Conservation (phyloP, 1,284 basidiomycete species). For the Wallemia mellicola region DNA sequence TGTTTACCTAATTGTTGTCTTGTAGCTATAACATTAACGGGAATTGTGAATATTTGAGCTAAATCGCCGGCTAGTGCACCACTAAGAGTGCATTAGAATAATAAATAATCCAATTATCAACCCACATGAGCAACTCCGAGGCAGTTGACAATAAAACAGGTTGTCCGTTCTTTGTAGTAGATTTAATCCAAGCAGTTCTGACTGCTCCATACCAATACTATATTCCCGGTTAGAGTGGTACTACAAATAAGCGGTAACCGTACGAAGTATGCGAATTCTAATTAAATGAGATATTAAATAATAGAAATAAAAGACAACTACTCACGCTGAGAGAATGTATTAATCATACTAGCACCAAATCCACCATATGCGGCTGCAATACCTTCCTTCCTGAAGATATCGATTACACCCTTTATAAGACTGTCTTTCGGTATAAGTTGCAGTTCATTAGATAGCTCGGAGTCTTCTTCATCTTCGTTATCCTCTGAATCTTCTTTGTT, state of each 20-base stretch:
- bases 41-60: slow-evolving; percentile 94
- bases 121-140: slow-evolving; percentile 39
- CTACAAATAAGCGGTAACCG: slow-evolving; percentile 53
- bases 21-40: slow-evolving; percentile 87
- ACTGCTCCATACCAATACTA: slow-evolving; percentile 23
- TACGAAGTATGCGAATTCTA: slow-evolving; percentile 85
- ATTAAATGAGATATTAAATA: too few species aligned
- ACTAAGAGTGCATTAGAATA: neutral
- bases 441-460: slow-evolving; percentile 8
- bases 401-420: slow-evolving; percentile 31
- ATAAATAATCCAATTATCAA: neutral
- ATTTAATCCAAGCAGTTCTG: slow-evolving; percentile 2
- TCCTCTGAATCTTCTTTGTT: slow-evolving; percentile 16
- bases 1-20: slow-evolving; percentile 59
- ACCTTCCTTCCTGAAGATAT: slow-evolving; percentile 49
- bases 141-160: slow-evolving; percentile 35
- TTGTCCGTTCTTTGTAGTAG: slow-evolving; percentile 18
- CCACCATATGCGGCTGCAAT: slow-evolving; percentile 61
- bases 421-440: slow-evolving; percentile 16
- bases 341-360: slow-evolving; percentile 91
- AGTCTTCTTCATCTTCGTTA: slow-evolving; percentile 18
- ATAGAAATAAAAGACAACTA: too few species aligned
- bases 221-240: slow-evolving; percentile 51
- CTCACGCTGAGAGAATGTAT: slow-evolving; percentile 85
- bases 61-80: slow-evolving; percentile 79